Evolutionary conservation across 129 eudicot species (phyloP).

Genomic region (Dittrichia graveolens): DNA sequence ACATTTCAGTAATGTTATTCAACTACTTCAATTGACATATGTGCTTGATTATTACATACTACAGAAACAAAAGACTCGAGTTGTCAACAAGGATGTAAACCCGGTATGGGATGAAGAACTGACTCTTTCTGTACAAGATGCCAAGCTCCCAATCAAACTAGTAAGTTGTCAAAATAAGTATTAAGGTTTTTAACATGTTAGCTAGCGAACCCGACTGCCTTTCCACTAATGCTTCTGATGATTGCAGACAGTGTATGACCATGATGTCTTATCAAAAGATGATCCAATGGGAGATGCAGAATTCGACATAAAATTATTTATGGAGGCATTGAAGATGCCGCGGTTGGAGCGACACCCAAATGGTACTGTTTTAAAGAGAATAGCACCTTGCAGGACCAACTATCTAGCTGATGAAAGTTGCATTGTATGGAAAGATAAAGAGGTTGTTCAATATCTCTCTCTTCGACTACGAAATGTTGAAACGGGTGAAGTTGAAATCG

Average conservation of each 20-base stretch:
- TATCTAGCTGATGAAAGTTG: conserved; percentile 54
- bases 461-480: conserved; percentile 51
- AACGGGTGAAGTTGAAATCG: conserved; percentile 54
- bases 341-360: conserved; percentile 35
- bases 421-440: conserved; percentile 45
- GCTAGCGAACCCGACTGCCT: background rate
- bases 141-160: conserved; percentile 51
- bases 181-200: background rate
- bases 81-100: conserved; percentile 61
- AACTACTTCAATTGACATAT: background rate
- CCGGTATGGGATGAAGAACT: conserved; percentile 86
- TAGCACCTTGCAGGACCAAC: conserved; percentile 46
- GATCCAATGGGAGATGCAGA: conserved; percentile 61
- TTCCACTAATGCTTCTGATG: background rate
- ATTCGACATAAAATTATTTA: conserved; percentile 39
- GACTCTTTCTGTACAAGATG: conserved; percentile 64
- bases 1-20: background rate
- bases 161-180: conserved; percentile 36
- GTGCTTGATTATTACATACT: background rate
- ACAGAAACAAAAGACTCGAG: conserved; percentile 81
- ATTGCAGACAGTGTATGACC: conserved; percentile 49
- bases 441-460: conserved; percentile 47
- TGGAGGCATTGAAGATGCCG: conserved; percentile 48
- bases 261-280: conserved; percentile 46
- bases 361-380: conserved; percentile 43